Evolutionary conservation across 1,284 basidiomycete species (phyloP).

Genomic region (Leccinum subrobustum): DNA sequence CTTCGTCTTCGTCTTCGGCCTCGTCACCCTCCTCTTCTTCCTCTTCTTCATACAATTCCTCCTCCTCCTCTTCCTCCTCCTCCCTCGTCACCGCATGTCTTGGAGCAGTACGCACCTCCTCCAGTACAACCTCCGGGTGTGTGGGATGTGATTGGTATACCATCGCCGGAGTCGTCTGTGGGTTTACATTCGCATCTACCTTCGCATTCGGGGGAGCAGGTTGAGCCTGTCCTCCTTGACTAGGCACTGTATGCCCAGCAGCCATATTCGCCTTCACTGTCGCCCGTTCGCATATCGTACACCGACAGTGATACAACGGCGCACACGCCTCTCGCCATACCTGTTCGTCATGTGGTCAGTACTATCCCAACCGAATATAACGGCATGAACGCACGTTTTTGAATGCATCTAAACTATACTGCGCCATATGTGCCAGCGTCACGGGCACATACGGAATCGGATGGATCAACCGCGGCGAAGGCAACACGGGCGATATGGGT

Average conservation of each 20-base stretch:
- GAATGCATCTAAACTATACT: constrained; percentile 59
- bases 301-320: constrained; percentile 68
- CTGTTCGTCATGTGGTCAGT: constrained; percentile 33
- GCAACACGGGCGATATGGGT: constrained; percentile 53
- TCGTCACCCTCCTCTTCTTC: constrained; percentile 15
- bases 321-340: constrained; percentile 72
- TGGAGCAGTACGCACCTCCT: constrained; percentile 22
- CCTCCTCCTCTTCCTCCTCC: constrained; percentile 29
- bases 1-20: constrained; percentile 18
- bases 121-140: constrained; percentile 26
- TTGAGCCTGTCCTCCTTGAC: constrained; percentile 23
- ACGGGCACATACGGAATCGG: constrained; percentile 67
- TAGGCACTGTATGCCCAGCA: constrained; percentile 29
- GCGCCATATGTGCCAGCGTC: constrained; percentile 57
- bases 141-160: constrained; percentile 5
- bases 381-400: constrained; percentile 44
- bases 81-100: constrained; percentile 19
- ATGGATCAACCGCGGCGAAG: constrained; percentile 55
- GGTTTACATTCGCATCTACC: not conserved
- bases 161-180: constrained; percentile 5
- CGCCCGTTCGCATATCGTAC: constrained; percentile 67
- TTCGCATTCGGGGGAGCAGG: not conserved
- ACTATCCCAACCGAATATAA: constrained; percentile 1
- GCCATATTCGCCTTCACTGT: constrained; percentile 39
- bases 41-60: constrained; percentile 13